Evolutionary conservation across 2,329 filamentous ascomycete species (phyloP).

Genomic region (Cryphonectria japonica): DNA sequence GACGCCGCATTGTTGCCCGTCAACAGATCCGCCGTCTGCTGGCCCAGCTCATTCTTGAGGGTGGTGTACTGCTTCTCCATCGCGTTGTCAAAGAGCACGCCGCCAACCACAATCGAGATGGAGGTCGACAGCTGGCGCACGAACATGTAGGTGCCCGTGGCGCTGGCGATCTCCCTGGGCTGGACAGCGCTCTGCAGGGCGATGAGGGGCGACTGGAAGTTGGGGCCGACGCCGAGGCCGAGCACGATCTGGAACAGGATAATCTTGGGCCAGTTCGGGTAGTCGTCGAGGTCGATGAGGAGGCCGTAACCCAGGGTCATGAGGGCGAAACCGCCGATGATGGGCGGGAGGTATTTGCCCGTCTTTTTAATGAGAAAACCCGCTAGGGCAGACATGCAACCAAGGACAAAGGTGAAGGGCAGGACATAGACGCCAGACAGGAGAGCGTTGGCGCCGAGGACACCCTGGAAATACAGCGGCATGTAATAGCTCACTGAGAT

Average conservation of each 20-base stretch:
- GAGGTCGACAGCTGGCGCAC: slow-evolving; percentile 60
- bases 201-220: slow-evolving; percentile 66
- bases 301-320: slow-evolving; percentile 64
- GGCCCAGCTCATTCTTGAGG: slow-evolving; percentile 36
- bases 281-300: slow-evolving; percentile 58
- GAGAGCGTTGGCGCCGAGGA: slow-evolving; percentile 62
- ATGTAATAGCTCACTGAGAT: slow-evolving; percentile 71
- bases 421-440: slow-evolving; percentile 65
- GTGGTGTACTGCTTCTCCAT: slow-evolving; percentile 43
- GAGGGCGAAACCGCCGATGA: slow-evolving; percentile 56
- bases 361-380: slow-evolving; percentile 55
- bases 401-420: slow-evolving; percentile 59
- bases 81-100: slow-evolving; percentile 45
- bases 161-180: slow-evolving; percentile 63
- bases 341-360: slow-evolving; percentile 60
- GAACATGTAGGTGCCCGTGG: slow-evolving; percentile 65
- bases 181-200: slow-evolving; percentile 66
- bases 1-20: slow-evolving; percentile 64
- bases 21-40: slow-evolving; percentile 53
- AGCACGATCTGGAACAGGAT: slow-evolving; percentile 61
- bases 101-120: slow-evolving; percentile 62
- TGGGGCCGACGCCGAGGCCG: slow-evolving; percentile 64
- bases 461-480: slow-evolving; percentile 74
- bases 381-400: slow-evolving; percentile 46
- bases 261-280: slow-evolving; percentile 51